Evolutionary conservation across 257 asterid genomes (phyloP).

Genomic region (Solanum bukasovii): DNA sequence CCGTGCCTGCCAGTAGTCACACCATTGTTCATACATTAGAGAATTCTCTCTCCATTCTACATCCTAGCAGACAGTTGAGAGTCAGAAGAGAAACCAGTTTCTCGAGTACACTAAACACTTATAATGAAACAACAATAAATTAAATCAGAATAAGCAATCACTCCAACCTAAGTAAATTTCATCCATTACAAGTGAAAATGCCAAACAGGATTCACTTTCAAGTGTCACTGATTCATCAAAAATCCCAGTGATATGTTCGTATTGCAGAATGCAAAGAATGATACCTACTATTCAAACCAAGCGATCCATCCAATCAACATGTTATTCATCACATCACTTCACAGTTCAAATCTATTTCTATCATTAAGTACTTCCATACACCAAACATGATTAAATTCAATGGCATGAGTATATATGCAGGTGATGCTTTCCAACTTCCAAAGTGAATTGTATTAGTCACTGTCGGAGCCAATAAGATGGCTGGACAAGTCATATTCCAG

Average conservation of each 20-base stretch:
- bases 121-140: not conserved
- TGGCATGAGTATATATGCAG: not conserved
- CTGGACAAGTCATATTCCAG: too few relatives aligned
- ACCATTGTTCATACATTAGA: not conserved
- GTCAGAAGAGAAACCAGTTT: not conserved
- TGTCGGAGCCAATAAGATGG: too few relatives aligned
- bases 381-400: not conserved
- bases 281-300: not conserved
- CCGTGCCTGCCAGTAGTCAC: not conserved
- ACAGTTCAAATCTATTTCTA: not conserved
- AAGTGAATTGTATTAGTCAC: not conserved
- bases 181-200: not conserved
- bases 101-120: not conserved
- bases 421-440: not conserved
- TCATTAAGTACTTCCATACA: not conserved
- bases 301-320: not conserved
- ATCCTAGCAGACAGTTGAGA: not conserved
- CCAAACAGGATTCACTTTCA: not conserved
- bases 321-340: not conserved
- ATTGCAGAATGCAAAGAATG: not conserved
- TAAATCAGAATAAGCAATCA: not conserved
- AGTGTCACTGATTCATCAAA: not conserved
- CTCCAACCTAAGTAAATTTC: not conserved
- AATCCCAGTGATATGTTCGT: not conserved
- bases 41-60: not conserved